Conservation (phyloP, 495 filamentous ascomycete genomes). For the Neurospora intermedia region DNA sequence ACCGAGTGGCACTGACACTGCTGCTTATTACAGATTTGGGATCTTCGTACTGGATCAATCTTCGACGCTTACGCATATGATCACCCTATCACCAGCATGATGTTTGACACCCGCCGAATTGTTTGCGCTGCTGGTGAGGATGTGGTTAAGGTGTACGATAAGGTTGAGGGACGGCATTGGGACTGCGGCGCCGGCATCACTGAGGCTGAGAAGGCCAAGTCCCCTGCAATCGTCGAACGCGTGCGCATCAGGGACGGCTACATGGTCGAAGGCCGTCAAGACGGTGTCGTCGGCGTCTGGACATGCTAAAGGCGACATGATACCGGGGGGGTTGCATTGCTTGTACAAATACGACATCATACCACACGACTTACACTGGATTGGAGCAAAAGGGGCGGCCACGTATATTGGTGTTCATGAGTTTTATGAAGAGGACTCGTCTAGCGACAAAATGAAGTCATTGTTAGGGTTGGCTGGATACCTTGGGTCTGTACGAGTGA, state of each 20-base stretch:
- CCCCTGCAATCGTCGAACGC: conserved; percentile 63
- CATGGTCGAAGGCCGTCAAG: conserved; percentile 77
- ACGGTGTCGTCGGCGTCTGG: conserved; percentile 89
- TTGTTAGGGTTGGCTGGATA: not conserved
- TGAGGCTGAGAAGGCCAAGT: conserved; percentile 48
- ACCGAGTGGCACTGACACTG: not conserved
- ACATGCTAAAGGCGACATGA: conserved; percentile 48
- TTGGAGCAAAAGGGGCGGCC: not conserved
- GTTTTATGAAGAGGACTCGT: not conserved
- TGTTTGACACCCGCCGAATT: conserved; percentile 89
- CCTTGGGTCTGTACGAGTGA: not conserved
- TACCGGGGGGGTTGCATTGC: not conserved
- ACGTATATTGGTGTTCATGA: not conserved
- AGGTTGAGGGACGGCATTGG: conserved; percentile 91
- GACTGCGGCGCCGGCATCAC: conserved; percentile 80
- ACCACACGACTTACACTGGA: not conserved
- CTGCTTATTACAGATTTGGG: conserved; percentile 69
- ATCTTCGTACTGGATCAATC: conserved; percentile 91
- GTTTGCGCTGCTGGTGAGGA: conserved; percentile 83
- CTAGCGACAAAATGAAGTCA: not conserved
- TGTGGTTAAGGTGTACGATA: conserved; percentile 96
- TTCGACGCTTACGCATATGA: conserved; percentile 96
- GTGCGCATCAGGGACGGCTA: conserved; percentile 93
- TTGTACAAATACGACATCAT: not conserved
- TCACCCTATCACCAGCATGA: conserved; percentile 88